Conservation (phyloP, 2,329 filamentous ascomycete species). For the Alternaria consortialis region DNA sequence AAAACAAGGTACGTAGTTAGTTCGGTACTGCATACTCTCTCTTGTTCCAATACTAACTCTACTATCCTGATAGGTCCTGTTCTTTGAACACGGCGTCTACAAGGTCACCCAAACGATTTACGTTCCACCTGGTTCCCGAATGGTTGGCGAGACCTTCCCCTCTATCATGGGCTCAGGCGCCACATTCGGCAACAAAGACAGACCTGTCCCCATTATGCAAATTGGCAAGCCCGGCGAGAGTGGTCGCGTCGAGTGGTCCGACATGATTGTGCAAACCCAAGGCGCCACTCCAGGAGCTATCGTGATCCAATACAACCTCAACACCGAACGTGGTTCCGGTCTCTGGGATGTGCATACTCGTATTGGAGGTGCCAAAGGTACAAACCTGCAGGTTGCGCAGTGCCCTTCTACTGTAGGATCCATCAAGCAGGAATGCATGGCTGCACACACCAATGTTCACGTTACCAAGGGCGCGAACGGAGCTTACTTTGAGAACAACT, state of each 20-base stretch:
- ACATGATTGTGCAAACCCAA: conserved; percentile 76
- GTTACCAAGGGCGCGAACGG: conserved; percentile 63
- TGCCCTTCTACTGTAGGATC: conserved; percentile 72
- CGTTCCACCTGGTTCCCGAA: conserved; percentile 74
- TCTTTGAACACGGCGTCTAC: conserved; percentile 68
- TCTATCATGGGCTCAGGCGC: conserved; percentile 81
- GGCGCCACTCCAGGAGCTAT: conserved; percentile 75
- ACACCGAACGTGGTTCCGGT: conserved; percentile 59
- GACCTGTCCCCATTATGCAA: conserved; percentile 71
- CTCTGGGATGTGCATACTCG: conserved; percentile 92
- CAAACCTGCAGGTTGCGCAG: conserved; percentile 76
- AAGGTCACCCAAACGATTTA: conserved; percentile 65
- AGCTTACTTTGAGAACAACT: conserved; percentile 87
- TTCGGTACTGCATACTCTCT: neutral
- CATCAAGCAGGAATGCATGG: conserved; percentile 70
- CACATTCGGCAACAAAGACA: conserved; percentile 57
- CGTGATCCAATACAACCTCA: conserved; percentile 78
- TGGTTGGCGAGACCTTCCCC: conserved; percentile 87
- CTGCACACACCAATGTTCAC: conserved; percentile 67
- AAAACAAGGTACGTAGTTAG: conserved; percentile 49
- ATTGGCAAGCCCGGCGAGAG: conserved; percentile 71
- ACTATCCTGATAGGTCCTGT: conserved; percentile 53
- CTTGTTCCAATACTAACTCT: neutral
- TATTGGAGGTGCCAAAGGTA: conserved; percentile 82
- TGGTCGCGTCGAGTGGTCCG: conserved; percentile 75